Percentiles rank a stretch among this genome's conserved stretches.
These are phyloP conservation scores for Glycyrrhiza uralensis DNA, from an alignment of 306 rosid species.

Conservation along the genomic window DNA sequence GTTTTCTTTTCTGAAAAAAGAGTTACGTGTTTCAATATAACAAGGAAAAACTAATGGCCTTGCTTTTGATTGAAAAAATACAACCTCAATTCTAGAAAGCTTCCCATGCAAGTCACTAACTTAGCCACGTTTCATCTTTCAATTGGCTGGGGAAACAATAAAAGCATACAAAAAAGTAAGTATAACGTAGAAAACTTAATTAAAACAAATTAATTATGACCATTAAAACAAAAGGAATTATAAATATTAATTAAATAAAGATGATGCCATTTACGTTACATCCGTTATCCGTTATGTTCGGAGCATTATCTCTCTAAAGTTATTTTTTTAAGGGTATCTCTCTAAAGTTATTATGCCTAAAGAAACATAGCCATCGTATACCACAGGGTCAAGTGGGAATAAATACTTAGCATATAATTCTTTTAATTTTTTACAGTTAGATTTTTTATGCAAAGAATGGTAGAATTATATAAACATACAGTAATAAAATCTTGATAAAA, in stretches of 20 bases:
- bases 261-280: not conserved
- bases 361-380: too few relatives aligned
- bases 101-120: not conserved
- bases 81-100: not conserved
- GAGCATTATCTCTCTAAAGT: not conserved
- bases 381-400: too few relatives aligned
- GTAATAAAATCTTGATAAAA: not conserved
- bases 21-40: not conserved
- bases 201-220: not conserved
- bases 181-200: not conserved
- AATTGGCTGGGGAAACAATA: too few relatives aligned
- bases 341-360: too few relatives aligned
- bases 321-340: too few relatives aligned
- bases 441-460: too few relatives aligned
- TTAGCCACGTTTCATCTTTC: not conserved
- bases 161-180: not conserved
- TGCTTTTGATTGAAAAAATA: too few relatives aligned
- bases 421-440: too few relatives aligned
- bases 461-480: too few relatives aligned
- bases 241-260: not conserved
- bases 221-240: not conserved
- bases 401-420: too few relatives aligned
- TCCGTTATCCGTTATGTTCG: not conserved
- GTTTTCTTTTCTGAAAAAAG: too few relatives aligned
- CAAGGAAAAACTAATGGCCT: too few relatives aligned